phyloP scores from a whole-genome alignment of 495 filamentous ascomycete genomes.

The Paragyromitra xinjiangensis region DNA sequence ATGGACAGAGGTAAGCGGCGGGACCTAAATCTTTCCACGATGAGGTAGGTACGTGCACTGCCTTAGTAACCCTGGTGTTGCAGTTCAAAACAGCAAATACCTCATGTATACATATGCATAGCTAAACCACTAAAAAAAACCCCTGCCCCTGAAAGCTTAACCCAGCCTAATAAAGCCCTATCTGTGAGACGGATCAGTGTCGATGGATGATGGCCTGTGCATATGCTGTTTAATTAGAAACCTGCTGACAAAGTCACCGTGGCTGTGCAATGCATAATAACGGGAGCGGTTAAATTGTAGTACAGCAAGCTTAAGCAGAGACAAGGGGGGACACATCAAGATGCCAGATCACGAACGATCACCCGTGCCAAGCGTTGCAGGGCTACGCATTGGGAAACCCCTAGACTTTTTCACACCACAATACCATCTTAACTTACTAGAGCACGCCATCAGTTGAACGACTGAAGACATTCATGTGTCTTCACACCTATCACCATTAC shows the following conservation, averaged over 20 bases:
- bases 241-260: not conserved
- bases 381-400: not conserved
- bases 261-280: not conserved
- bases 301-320: not conserved
- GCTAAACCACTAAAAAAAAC: too few species aligned
- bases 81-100: not conserved
- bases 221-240: not conserved
- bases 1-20: not conserved
- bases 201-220: not conserved
- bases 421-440: too few species aligned
- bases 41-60: not conserved
- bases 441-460: too few species aligned
- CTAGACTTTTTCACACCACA: not conserved
- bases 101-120: not conserved
- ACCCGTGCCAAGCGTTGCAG: not conserved
- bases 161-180: too few species aligned
- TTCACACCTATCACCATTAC: too few species aligned
- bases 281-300: not conserved
- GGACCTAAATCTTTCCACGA: not conserved
- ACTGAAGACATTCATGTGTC: too few species aligned
- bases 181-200: too few species aligned
- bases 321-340: not conserved
- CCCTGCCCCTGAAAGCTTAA: too few species aligned
- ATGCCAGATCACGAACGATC: not conserved
- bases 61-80: not conserved